Percentiles rank a stretch among this genome's conserved stretches.
These are phyloP conservation scores for Nyctanthes arbortristis DNA, from an alignment of 257 asterid species.

Conservation along the genomic window DNA sequence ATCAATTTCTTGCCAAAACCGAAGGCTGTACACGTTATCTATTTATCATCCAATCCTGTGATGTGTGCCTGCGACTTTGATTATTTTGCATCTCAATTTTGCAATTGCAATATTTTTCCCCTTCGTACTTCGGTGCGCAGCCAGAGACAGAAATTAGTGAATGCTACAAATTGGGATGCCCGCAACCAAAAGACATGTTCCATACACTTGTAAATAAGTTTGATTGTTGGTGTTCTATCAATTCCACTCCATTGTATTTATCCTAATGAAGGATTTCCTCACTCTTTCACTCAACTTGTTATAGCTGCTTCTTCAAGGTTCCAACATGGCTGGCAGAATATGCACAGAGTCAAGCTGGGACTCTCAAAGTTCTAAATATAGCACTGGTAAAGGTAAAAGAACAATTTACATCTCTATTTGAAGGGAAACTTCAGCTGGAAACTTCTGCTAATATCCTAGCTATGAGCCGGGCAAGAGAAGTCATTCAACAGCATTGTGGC, in stretches of 20 bases:
- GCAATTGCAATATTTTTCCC: too few relatives aligned
- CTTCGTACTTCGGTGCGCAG: too few relatives aligned
- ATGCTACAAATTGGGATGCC: constrained; percentile 63
- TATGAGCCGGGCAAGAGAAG: too few relatives aligned
- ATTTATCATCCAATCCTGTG: constrained; percentile 90
- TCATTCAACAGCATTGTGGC: neutral
- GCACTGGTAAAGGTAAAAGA: too few relatives aligned
- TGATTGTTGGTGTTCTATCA: constrained; percentile 70
- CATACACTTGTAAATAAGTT: constrained; percentile 97
- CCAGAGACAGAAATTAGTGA: constrained; percentile 67
- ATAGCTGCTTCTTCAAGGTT: neutral
- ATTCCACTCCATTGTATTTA: constrained; percentile 5
- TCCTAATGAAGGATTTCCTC: neutral
- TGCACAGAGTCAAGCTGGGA: too few relatives aligned
- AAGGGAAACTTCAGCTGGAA: too few relatives aligned
- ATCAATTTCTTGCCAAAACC: constrained; percentile 70
- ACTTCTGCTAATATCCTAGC: too few relatives aligned
- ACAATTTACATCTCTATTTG: too few relatives aligned
- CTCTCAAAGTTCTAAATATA: too few relatives aligned
- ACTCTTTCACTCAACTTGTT: neutral
- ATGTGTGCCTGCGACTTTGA: constrained; percentile 93
- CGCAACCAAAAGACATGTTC: constrained; percentile 97
- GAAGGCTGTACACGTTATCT: constrained; percentile 66
- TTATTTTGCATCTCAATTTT: too few relatives aligned
- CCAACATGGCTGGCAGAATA: too few relatives aligned